Base-by-base conservation (phyloP, 2,329 filamentous ascomycete genomes). In the Fusarium sp. region DNA sequence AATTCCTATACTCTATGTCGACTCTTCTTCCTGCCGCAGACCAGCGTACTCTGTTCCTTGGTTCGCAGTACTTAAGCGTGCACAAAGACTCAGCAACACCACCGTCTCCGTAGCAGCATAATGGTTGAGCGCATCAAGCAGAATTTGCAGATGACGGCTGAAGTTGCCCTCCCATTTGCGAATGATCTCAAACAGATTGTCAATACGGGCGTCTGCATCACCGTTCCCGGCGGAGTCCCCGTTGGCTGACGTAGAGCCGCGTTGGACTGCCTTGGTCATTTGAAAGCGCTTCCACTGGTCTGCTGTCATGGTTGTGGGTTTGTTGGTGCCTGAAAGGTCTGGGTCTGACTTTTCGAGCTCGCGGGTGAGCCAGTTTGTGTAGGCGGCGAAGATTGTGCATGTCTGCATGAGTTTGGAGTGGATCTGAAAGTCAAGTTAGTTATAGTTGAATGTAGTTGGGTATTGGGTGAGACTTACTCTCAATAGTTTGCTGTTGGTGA, bases 51-150 rank as follows among this genome's bases (percentile, higher is more conserved):
- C 88, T 1, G 88, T 90, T 21, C 92, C 92, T 77, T 94, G 92
- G 65, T 92, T 93, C 14, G 92, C 93, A 62, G 91, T 93, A 75
- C 91, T 94, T 75, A 97, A 78, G 65, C 93, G 83, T 14, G 93
- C 93, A 77, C 93, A 97, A 18, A 99, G 84, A 70, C 94, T 95
- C 67, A 98, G 82, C 70, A 99, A 85, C 19, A 97, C 96, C 5
- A 98, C 95, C 41, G 96, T 98, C 83, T 99, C 96, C 0, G 96
- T 98, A 0, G 96, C 96, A 4, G 96, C 96, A 74, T 98, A 97
- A 80, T 98, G 97, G 75, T 99, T 98, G 67, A 99, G 85, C 65
- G 93, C 95, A 78, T 98, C 96, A 39, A 98, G 89, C 74, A 99
- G 81, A 71, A 98, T 97, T 82, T 97, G 94, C 74, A 99, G 81